Evolutionary conservation across 371 early-diverging fungal species (phyloP), one percentile per base, ranked within the genome.

Genomic region (Zychaea mexicana): DNA sequence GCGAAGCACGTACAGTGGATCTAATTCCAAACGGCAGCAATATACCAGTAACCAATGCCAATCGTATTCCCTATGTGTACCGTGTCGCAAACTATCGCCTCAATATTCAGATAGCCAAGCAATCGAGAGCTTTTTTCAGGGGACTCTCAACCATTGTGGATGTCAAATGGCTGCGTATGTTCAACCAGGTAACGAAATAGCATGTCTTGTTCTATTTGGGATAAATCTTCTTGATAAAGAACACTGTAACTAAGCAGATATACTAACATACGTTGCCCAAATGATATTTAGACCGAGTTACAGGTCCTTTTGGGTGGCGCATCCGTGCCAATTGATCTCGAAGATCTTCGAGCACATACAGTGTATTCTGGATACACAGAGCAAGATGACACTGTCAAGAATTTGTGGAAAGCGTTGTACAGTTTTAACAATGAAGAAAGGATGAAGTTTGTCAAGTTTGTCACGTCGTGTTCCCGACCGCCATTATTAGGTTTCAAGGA

Each of bases 401-500:
- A 82, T n/a, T 92, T 98, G 46, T 98, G 98, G 98, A 70, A 76
- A 13, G 91, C 93, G 4, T 84, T 96, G 2, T 70, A 82, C 33
- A 73, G 78, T 13, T 81, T 94, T 64, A 67, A 68, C 17, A 88
- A 90, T 62, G 86, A 82, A 31, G 82, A 95, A 64, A 84, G 88
- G 7, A 81, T 85, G 63, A 74, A 82, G 57, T 86, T 98, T 60
- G 73, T 96, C 60, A 92, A 92, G 71, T 98, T 96, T 79, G 89
- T 94, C 0, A 98, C 98, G 6, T 91, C 92, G 33, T 96, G 97
- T 68, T 88, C 92, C 33, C 81, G 96, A 46, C 96, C 97, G 9
- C 98, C 98, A 6, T 68, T 97, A 45, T 75, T 94, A 39, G 98
- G 98, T 0, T 98, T 98, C 69, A 81, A 80, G 27, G 94, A 93